These are phyloP conservation scores for Candida nemodendra DNA, from an alignment of 805 yeast species.

Conservation along the genomic window DNA sequence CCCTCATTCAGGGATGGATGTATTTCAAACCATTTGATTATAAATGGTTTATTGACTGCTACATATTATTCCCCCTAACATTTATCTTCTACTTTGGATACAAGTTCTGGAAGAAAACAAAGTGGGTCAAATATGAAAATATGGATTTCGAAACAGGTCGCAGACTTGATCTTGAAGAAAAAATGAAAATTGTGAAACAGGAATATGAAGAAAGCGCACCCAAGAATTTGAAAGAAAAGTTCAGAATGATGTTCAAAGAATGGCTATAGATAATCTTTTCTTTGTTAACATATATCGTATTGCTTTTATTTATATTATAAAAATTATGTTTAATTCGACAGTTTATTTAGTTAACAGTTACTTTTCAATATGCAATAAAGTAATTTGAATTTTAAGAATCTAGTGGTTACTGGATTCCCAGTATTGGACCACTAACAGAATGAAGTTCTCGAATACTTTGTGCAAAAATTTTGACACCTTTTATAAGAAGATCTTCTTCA, in stretches of 20 bases:
- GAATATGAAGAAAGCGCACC: no score
- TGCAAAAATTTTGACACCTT: conserved; percentile 26
- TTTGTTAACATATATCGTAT: no score
- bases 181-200: neutral
- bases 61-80: conserved; percentile 60
- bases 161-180: conserved; percentile 33
- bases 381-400: no score
- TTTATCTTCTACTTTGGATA: conserved; percentile 36
- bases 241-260: no score
- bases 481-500: conserved; percentile 15
- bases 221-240: no score
- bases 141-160: conserved; percentile 53
- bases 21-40: conserved; percentile 58
- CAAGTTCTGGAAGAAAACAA: conserved; percentile 20
- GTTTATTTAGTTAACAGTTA: no score
- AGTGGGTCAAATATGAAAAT: conserved; percentile 37
- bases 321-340: no score
- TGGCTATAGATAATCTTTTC: no score
- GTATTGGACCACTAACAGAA: conserved; percentile 10
- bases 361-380: no score
- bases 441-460: conserved; percentile 16
- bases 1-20: conserved; percentile 66
- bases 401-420: no score
- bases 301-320: no score
- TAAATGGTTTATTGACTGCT: conserved; percentile 57